These are phyloP conservation scores for Dittrichia graveolens DNA, from an alignment of 129 eudicot genomes.

Conservation along the genomic window DNA sequence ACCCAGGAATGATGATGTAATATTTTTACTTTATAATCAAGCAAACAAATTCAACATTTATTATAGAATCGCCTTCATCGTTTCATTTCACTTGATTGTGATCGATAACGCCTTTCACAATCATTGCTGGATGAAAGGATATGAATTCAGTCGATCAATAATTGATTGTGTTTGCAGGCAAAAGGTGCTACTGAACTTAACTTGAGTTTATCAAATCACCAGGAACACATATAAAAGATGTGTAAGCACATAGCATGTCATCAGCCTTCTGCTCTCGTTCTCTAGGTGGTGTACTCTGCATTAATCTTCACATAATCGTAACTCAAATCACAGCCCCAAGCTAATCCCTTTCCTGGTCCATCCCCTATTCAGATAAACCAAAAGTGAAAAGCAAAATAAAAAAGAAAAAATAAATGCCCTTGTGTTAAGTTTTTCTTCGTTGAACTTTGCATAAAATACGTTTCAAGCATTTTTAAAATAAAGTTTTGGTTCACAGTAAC, in stretches of 20 bases:
- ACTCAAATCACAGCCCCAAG: conserved; percentile 95
- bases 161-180: background rate
- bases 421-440: too few relatives aligned
- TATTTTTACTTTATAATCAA: too few relatives aligned
- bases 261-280: background rate
- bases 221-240: background rate
- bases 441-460: too few relatives aligned
- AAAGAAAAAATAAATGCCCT: background rate
- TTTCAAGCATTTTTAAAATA: background rate
- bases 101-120: too few relatives aligned
- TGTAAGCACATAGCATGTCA: too few relatives aligned
- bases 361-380: conserved; percentile 49
- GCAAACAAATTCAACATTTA: too few relatives aligned
- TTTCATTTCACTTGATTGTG: too few relatives aligned
- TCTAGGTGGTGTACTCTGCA: conserved; percentile 80
- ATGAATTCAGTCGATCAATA: background rate
- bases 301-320: conserved; percentile 93
- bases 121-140: background rate
- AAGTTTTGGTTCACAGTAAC: background rate
- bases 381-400: background rate
- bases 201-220: background rate
- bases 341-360: conserved; percentile 68
- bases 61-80: too few relatives aligned
- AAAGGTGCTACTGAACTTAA: background rate
- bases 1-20: too few relatives aligned